Evolutionary conservation across 305 asterid species (phyloP), one percentile per base, ranked within the genome.

Genomic region (Salvia sclarea): DNA sequence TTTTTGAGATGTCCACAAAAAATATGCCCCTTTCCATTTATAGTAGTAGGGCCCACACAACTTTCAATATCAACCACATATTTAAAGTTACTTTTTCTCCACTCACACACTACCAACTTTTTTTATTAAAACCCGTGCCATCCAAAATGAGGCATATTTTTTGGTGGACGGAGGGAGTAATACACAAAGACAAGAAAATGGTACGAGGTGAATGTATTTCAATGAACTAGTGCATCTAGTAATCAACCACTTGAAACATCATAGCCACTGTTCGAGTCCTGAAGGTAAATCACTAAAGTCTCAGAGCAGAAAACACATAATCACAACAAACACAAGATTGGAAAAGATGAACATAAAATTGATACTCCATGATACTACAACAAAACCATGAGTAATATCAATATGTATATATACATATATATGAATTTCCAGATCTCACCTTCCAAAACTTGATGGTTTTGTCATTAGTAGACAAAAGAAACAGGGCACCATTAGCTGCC

Each of bases 381-480:
- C 53, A 50, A 50, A 58, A 78, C 45, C 66, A 64, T 20, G 24
- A 69, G 61, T 31, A 31, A 61, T 65, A 62, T 3, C 33, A 28
- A 25, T 25, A 28, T 28, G 0, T 28, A 28, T 28, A 28, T 28
- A 28, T 28, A 28, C 5, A 28, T 28, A 28, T 28, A 28, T 28
- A 28, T 9, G 76, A 59, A n/a, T 67, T 50, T 47, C 48, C 35
- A 58, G 43, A 72, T 45, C 70, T 50, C 69, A 89, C 98, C 99
- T 94, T 94, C 98, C 99, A 91, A 76, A 64, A 89, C 79, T 94
- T 94, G 33, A 91, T 91, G 68, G 99, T 95, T 85, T 95, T 95
- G 83, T 95, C 97, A 81, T 95, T 95, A 76, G 98, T 89, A 53
- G 99, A 95, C 77, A 95, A 84, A 75, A 95, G 97, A 82, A 91